Base-by-base conservation (phyloP, 768 basidiomycete genomes). In the Chlorophyllum brunneum region DNA sequence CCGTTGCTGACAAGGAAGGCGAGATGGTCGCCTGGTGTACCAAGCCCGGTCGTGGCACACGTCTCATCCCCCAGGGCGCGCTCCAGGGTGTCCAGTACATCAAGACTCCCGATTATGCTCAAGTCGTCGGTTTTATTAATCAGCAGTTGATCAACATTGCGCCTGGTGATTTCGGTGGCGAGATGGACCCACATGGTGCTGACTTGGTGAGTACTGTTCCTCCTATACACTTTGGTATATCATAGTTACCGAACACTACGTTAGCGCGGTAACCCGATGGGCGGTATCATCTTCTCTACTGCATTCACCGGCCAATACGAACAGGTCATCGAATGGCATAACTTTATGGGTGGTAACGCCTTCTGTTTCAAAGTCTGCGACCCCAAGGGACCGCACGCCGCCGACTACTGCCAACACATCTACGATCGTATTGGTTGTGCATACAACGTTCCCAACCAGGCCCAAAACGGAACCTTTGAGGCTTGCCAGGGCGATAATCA, bases 231-330 rank as follows among this genome's bases (percentile, higher is more conserved):
- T n/a, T 3, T 27, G 16, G 10, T 6, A 1, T 13, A 7, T 34
- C 10, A 15, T 49, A 56, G 45, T 53, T 46, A 20, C 39, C 51
- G 51, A 62, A 24, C 11, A 57, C 84, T 77, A 78, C 83, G 58
- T 86, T 86, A 85, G 79, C 82, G 84, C 58, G 89, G 89, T 13
- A 92, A 91, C 70, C 87, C 87, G 2, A 71, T 88, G 23, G 89
- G 89, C 56, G 86, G 81, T 43, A 64, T 90, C 23, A 52, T 88
- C 37, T 92, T 77, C 71, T 81, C 86, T 0, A 83, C 70, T 54
- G 76, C 69, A 9, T 84, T 75, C 60, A 67, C 63, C 11, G 67
- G 73, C 15, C 63, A 57, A 41, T 73, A 69, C 63, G 58, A 65
- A 7, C 89, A 92, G 60, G 75, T 84, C 29, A 67, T 71, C 30